Evolutionary conservation across 169 alveolate genomes (phyloP).

Genomic region (Cryptosporidium baileyi): DNA sequence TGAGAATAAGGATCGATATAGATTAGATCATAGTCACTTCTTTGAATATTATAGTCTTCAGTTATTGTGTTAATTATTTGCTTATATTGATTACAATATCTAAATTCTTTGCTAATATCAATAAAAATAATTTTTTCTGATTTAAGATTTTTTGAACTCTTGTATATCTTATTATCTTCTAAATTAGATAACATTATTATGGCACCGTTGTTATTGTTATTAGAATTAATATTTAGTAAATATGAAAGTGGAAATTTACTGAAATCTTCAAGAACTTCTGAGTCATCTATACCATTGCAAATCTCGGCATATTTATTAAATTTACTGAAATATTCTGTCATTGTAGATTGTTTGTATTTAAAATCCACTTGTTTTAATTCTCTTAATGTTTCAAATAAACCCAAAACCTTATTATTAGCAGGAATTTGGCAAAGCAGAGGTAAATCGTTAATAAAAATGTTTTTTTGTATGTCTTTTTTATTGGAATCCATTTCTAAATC

Average conservation of each 20-base stretch:
- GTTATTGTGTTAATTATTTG: conserved; percentile 53
- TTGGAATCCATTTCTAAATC: neutral
- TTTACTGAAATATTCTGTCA: conserved; percentile 42
- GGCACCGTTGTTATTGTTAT: neutral
- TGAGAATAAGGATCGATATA: conserved; percentile 51
- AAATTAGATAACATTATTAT: conserved; percentile 1
- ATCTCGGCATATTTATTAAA: conserved; percentile 23
- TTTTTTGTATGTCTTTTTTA: neutral
- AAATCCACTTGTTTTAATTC: conserved; percentile 4
- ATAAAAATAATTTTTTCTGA: neutral
- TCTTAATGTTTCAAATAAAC: conserved; percentile 28
- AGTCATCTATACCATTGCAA: conserved; percentile 26
- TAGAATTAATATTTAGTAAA: conserved; percentile 3
- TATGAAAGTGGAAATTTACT: conserved; percentile 43
- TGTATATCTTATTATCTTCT: neutral
- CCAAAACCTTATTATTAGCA: conserved; percentile 24
- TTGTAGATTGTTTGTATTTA: neutral
- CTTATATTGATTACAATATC: conserved; percentile 38
- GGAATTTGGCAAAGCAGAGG: conserved; percentile 52
- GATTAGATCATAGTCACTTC: conserved; percentile 35
- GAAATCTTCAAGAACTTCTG: conserved; percentile 22
- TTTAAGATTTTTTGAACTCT: neutral
- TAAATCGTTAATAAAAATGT: conserved; percentile 10
- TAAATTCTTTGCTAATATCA: conserved; percentile 51
- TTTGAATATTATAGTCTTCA: conserved; percentile 18